A percentile compares a stretch with the other conserved stretches of the same genome.
Evolutionary conservation across 257 asterid species (phyloP).

Genomic region (Penstemon eatonii): DNA sequence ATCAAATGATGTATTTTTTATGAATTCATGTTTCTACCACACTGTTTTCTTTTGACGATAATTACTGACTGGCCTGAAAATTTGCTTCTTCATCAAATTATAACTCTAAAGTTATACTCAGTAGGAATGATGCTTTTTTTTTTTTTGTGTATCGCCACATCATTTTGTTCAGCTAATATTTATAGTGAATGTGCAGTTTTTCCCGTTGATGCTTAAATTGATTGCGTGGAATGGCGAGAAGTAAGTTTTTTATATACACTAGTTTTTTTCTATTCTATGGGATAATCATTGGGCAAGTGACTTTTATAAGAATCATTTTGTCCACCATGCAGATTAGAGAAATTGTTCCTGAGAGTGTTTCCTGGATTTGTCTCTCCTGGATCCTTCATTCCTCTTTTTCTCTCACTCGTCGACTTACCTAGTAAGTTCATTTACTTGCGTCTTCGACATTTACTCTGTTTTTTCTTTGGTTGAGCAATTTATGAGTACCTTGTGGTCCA

Average conservation of each 20-base stretch:
- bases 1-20: slow-evolving; percentile 10
- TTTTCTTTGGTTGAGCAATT: slow-evolving; percentile 17
- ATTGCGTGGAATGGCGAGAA: slow-evolving; percentile 97
- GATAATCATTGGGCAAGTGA: slow-evolving; percentile 10
- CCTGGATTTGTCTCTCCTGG: slow-evolving; percentile 76
- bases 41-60: slow-evolving; percentile 17
- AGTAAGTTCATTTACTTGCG: slow-evolving; percentile 52
- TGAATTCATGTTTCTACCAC: not conserved
- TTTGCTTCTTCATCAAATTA: slow-evolving; percentile 18
- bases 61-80: slow-evolving; percentile 9
- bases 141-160: slow-evolving; percentile 8
- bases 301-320: slow-evolving; percentile 10
- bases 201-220: slow-evolving; percentile 86
- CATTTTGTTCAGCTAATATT: slow-evolving; percentile 30
- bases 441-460: slow-evolving; percentile 17
- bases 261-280: slow-evolving; percentile 15
- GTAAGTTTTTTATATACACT: slow-evolving; percentile 44
- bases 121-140: not conserved
- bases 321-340: slow-evolving; percentile 57
- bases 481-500: slow-evolving; percentile 5
- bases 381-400: slow-evolving; percentile 77
- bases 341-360: slow-evolving; percentile 50
- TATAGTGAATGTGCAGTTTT: slow-evolving; percentile 62
- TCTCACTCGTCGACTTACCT: slow-evolving; percentile 79
- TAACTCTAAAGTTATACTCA: not conserved